These are phyloP conservation scores for Agapanthus africanus DNA, from an alignment of 106 monocot genomes.

Conservation along the genomic window DNA sequence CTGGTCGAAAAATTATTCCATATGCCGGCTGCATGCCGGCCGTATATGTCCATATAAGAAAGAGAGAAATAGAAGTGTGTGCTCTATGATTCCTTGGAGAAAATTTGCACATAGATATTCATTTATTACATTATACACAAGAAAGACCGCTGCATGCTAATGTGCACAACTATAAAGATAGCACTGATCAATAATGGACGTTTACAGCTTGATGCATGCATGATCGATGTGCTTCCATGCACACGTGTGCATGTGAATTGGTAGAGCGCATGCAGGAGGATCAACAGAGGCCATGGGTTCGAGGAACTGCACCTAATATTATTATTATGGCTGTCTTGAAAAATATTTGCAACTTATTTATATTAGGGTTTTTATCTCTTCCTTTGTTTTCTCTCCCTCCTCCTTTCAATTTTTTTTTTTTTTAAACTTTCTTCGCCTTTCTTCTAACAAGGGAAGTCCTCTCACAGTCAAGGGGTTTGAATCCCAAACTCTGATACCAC, in stretches of 20 bases:
- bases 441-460: neutral
- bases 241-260: conserved; percentile 14
- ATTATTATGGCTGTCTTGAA: neutral
- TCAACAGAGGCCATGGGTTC: conserved; percentile 15
- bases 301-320: neutral
- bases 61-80: no score
- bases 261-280: conserved; percentile 2
- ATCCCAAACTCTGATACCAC: conserved; percentile 2
- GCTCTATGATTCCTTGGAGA: no score
- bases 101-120: no score
- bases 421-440: neutral
- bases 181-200: neutral
- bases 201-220: neutral
- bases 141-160: no score
- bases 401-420: no score
- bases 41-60: no score
- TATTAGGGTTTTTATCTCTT: neutral
- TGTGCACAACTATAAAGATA: neutral
- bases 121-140: no score
- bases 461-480: conserved; percentile 5
- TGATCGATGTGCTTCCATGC: conserved; percentile 8
- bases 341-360: conserved; percentile 5
- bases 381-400: no score
- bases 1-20: no score
- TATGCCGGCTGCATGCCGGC: no score